Evolutionary conservation across 2,329 filamentous ascomycete genomes (phyloP), one percentile per base, ranked within the genome.

Genomic region (Colletotrichum liriopes): DNA sequence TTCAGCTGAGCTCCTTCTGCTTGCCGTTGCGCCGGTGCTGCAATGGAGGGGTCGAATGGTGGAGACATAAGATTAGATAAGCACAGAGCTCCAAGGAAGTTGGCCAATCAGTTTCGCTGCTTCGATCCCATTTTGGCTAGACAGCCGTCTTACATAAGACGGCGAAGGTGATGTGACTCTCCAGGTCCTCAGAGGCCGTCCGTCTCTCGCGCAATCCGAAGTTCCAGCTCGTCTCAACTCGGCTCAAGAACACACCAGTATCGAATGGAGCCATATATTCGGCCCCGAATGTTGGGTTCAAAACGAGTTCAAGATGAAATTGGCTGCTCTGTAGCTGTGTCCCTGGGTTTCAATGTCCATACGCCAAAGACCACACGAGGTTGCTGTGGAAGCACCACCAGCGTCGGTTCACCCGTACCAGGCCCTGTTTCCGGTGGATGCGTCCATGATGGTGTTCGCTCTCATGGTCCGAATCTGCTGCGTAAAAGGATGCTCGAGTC

Each of bases 11-110:
- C 60, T 63, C 32, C 23, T 63, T 14, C 23, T 37, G 35, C 51
- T 32, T 26, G 51, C 62, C 37, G 26, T 52, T 52, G 61, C 61
- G 35, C 4, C 23, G 14, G n/a, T 29, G 14, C n/a, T 32, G 39
- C 32, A 12, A 63, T 59, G 51, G 69, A 72, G 59, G 69, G 69
- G 65, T 41, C 39, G 5, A 26, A n/a, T 41, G 20, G 49, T 61
- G 67, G 41, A 29, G 32, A 26, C 16, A 2, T 9, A 1, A 2
- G 9, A 52, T 52, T 29, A 39, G 49, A 51, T 71, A 56, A 60
- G 23, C 51, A 23, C 20, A 4, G 9, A 51, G 29, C 47, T 37
- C 0, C 1, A 1, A 54, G 54, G 23, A 26, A 26, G 43, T 8
- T 6, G 23, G 16, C 67, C 55, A 67, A 67, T 67, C n/a, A 35